Percentiles rank a stretch among this genome's conserved stretches.
Conservation (phyloP, 768 basidiomycete species). For the Phallus indusiatus region DNA sequence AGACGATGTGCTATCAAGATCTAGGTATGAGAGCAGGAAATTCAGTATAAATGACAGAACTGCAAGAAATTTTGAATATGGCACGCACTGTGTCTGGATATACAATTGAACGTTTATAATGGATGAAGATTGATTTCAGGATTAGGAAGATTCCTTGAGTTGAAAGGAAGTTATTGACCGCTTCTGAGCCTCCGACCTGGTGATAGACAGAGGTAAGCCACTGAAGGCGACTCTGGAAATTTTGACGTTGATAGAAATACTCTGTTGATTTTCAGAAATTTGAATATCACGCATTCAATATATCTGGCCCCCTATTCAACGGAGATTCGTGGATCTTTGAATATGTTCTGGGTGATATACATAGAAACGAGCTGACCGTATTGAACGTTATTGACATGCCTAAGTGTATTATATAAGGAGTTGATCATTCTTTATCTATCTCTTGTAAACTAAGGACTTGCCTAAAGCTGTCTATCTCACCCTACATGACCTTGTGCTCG, state of each 20-base stretch:
- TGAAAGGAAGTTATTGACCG: slow-evolving; percentile 46
- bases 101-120: slow-evolving; percentile 61
- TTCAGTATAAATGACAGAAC: too few species aligned
- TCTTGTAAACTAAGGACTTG: slow-evolving; percentile 25
- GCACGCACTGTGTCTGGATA: slow-evolving; percentile 63
- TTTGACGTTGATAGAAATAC: neutral
- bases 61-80: too few species aligned
- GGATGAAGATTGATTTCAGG: slow-evolving; percentile 58
- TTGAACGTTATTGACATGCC: slow-evolving; percentile 72
- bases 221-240: slow-evolving; percentile 51
- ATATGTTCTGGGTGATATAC: neutral
- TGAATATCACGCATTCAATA: slow-evolving; percentile 52
- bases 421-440: too few species aligned
- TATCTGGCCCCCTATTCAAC: slow-evolving; percentile 46
- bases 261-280: neutral
- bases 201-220: slow-evolving; percentile 54
- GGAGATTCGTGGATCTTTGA: slow-evolving; percentile 1
- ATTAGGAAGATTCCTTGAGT: slow-evolving; percentile 64
- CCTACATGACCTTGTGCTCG: slow-evolving; percentile 74
- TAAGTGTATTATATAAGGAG: slow-evolving; percentile 18
- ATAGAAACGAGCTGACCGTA: slow-evolving; percentile 39
- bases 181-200: slow-evolving; percentile 48
- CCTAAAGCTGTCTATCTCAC: slow-evolving; percentile 73
- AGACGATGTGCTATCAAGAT: slow-evolving; percentile 58
- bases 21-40: slow-evolving; percentile 25